Base-by-base conservation (phyloP, 148 eudicot genomes). In the Chenopodium berlandieri region DNA sequence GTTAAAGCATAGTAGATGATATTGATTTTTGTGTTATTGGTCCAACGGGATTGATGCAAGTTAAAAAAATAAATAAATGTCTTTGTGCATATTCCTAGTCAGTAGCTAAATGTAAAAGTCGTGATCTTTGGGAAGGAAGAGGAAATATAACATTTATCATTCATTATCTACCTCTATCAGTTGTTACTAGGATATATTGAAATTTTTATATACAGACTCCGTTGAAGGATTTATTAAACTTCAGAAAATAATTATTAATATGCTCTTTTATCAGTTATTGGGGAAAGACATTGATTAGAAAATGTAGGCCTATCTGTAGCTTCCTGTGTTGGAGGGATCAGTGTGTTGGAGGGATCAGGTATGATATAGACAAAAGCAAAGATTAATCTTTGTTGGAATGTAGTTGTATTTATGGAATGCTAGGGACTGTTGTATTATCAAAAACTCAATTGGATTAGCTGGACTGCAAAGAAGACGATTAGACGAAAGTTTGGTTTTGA, bases 211-310 rank as follows among this genome's bases (percentile, higher is more conserved):
- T 37, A 37, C 44, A 37, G 44, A 37, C 44, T 37, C 44, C 40
- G 0, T 37, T 37, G 44, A 37, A 37, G 44, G 34, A 5, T 77
- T 62, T 14, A 64, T 69, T 1, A 58, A 60, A 58, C 50, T 40
- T 37, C 9, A 27, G 48, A 58, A 11, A 31, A 20, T 27, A 22
- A 0, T 69, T 37, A 37, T 37, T 37, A 37, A 37, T 37, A 20
- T 34, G 73, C n/a, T 37, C 50, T 44, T 37, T 44, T 20, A 5
- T 71, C 58, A 32, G 70, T 32, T 69, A 58, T 60, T 67, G 13
- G 56, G 71, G 63, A 80, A 60, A 44, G 27, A 65, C 71, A 77
- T 32, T 87, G 80, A 83, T 89, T 40, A 40, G 44, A 40, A 40
- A 40, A 1, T 40, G 44, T 40, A 40, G 44, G 44, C 44, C 44